A percentile compares a stretch with the other conserved stretches of the same genome.
Evolutionary conservation across 176 grass and related monocot species (phyloP).

Genomic region (Carex scoparia): DNA sequence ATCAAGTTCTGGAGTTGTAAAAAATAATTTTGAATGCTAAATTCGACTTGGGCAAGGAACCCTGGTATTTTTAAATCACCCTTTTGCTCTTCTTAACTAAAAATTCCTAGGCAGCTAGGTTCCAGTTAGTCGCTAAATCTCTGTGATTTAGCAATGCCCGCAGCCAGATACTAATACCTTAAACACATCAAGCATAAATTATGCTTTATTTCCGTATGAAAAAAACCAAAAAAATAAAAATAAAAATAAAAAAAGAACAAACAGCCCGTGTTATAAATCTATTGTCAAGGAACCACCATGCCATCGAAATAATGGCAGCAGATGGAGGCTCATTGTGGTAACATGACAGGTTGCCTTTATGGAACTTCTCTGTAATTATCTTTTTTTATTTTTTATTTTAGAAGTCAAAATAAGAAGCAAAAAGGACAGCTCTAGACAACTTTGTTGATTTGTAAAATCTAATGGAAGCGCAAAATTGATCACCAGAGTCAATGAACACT

Average conservation of each 20-base stretch:
- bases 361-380: neutral
- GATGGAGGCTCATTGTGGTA: neutral
- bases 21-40: neutral
- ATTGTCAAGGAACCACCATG: neutral
- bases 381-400: neutral
- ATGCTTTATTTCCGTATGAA: neutral
- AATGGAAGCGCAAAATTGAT: neutral
- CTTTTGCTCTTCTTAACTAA: neutral
- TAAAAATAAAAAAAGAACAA: neutral
- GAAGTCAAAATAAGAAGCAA: neutral
- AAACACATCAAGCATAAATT: neutral
- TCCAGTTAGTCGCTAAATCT: neutral
- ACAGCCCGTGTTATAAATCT: neutral
- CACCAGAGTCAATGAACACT: slow-evolving; percentile 9
- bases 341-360: neutral
- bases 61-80: neutral
- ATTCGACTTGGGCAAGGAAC: neutral
- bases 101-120: neutral
- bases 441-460: slow-evolving; percentile 6
- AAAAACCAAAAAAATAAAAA: neutral
- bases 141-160: neutral
- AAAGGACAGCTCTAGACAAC: neutral
- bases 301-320: neutral
- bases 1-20: neutral
- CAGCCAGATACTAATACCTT: neutral